Evolutionary conservation across 2,329 filamentous ascomycete species (phyloP), one percentile per base, ranked within the genome.

Genomic region (Decorospora gaudefroyi): DNA sequence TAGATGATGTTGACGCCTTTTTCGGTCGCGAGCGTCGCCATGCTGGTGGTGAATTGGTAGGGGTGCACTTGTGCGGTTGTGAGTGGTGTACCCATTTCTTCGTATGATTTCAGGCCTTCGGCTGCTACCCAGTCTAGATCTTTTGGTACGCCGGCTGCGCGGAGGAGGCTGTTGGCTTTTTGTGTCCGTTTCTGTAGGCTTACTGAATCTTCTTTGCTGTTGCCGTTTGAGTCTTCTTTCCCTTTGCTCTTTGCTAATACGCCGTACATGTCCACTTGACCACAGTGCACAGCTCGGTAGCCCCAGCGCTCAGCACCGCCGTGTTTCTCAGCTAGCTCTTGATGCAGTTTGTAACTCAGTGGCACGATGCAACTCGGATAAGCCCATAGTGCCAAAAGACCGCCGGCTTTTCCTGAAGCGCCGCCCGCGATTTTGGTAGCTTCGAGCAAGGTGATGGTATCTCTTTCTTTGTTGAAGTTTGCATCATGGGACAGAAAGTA

Each of bases 31-130:
- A 96, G 77, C 28, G 82, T 76, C 4, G 88, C 88, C 53, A 97
- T 95, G 11, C 84, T 78, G 0, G 83, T 92, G 0, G 93, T 97
- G 65, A 99, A 97, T 30, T 90, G 84, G 50, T 86, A 88, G 0
- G 93, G 93, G 62, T 99, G 92, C 2, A 97, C 92, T 71, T 99
- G 93, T 0, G 93, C 88, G 1, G 93, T 97, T 49, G 90, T 88
- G 1, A 79, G 80, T 0, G 84, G 82, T 2, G 83, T 85, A 2
- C 89, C 90, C 90, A 97, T 96, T 64, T 86, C 83, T 22, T 88
- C 83, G 71, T 95, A 97, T 13, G 77, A 76, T 39, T 75, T 74
- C 15, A 95, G 73, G 2, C 84, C 74, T 4, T 85, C 81, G 1
- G 79, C 73, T 38, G 87, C 82, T 28, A 97, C 77, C 90, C 91